phyloP scores from a whole-genome alignment of 305 asterid genomes.

The Fraxinus paxiana region DNA sequence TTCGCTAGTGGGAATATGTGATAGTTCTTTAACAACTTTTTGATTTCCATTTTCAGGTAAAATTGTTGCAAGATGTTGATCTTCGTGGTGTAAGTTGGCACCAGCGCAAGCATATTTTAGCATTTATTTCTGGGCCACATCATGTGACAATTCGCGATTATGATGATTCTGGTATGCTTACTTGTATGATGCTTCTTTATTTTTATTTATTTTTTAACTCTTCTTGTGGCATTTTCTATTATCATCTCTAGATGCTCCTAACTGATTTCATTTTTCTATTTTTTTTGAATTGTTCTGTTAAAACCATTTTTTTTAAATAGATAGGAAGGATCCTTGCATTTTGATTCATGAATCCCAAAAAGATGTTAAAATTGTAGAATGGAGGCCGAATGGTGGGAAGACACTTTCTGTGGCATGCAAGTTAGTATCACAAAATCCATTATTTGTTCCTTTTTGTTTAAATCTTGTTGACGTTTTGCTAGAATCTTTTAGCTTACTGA shows the following conservation, averaged over 20 bases:
- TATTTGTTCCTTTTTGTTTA: constrained; percentile 12
- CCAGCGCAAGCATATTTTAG: constrained; percentile 65
- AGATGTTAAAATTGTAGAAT: constrained; percentile 67
- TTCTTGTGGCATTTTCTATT: constrained; percentile 9
- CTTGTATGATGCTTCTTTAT: constrained; percentile 5
- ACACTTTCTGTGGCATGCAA: constrained; percentile 88
- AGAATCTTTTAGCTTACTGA: constrained; percentile 21
- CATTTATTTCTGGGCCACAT: constrained; percentile 75
- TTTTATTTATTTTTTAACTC: background rate
- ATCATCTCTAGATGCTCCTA: background rate
- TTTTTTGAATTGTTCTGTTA: constrained; percentile 4
- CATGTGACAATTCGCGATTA: constrained; percentile 75
- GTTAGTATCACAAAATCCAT: constrained; percentile 40
- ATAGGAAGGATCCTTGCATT: constrained; percentile 60
- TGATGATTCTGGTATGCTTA: constrained; percentile 62
- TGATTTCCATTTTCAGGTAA: constrained; percentile 45
- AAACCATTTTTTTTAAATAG: constrained; percentile 30
- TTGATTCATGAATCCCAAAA: constrained; percentile 67
- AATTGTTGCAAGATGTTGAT: constrained; percentile 56
- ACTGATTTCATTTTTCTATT: constrained; percentile 10
- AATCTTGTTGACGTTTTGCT: constrained; percentile 17
- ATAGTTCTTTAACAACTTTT: background rate
- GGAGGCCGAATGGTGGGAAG: constrained; percentile 95
- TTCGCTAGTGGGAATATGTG: background rate
- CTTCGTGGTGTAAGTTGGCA: constrained; percentile 81